Percentiles rank a stretch among this genome's conserved stretches.
phyloP scores from a whole-genome alignment of 2,329 filamentous ascomycete species.

The Fusarium sp. region DNA sequence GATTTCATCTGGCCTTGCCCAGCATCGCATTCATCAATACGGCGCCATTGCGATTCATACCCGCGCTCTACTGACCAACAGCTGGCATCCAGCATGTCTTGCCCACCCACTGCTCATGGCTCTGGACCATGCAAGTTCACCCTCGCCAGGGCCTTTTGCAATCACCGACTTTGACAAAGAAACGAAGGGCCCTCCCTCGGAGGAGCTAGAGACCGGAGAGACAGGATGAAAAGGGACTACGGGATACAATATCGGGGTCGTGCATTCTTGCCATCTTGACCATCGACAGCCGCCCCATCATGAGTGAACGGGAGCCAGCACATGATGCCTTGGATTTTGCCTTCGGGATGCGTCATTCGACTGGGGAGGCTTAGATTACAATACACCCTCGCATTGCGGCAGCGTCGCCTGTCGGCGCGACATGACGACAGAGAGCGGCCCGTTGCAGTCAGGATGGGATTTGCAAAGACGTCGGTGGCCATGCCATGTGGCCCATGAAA shows the following conservation, averaged over 20 bases:
- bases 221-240: constrained; percentile 6
- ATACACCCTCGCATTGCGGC: neutral
- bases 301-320: constrained; percentile 9
- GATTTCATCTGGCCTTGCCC: constrained; percentile 24
- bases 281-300: constrained; percentile 14
- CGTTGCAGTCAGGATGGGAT: constrained; percentile 17
- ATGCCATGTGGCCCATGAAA: constrained; percentile 34
- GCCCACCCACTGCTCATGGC: neutral
- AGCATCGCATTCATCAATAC: constrained; percentile 12
- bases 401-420: constrained; percentile 17
- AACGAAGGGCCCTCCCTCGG: neutral
- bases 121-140: neutral
- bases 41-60: constrained; percentile 10
- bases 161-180: constrained; percentile 1
- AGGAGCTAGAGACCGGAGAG: constrained; percentile 15
- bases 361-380: neutral
- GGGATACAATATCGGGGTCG: neutral
- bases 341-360: constrained; percentile 27
- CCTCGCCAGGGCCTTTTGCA: neutral
- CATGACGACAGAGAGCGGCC: constrained; percentile 27
- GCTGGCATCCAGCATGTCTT: constrained; percentile 8
- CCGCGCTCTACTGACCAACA: constrained; percentile 3
- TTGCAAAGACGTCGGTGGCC: constrained; percentile 29
- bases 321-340: constrained; percentile 28
- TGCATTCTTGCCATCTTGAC: neutral